Percentiles rank a stretch among this genome's conserved stretches.
Evolutionary conservation across 306 rosid species (phyloP).

Genomic region (Senna siamea): DNA sequence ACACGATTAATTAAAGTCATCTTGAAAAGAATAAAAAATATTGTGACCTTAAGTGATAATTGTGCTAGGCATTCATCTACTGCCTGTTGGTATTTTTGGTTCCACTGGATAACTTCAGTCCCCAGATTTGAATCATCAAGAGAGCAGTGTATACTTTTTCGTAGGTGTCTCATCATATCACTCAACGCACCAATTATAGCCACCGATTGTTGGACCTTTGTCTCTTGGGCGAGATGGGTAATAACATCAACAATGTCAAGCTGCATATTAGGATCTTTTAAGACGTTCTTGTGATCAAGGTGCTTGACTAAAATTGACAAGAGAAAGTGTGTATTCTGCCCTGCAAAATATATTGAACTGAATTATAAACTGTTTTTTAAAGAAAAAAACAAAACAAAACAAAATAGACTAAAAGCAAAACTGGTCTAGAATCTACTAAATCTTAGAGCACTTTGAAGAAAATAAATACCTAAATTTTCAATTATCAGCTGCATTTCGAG

Average conservation of each 20-base stretch:
- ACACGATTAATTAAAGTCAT: conserved; percentile 34
- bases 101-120: conserved; percentile 74
- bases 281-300: conserved; percentile 95
- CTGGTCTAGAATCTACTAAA: conserved; percentile 9
- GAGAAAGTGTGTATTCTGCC: conserved; percentile 81
- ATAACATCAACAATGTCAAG: conserved; percentile 82
- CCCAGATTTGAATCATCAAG: conserved; percentile 82
- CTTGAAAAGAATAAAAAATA: conserved; percentile 5
- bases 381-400: conserved; percentile 24
- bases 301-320: conserved; percentile 89
- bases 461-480: conserved; percentile 64
- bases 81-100: conserved; percentile 63
- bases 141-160: conserved; percentile 92
- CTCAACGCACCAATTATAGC: conserved; percentile 76
- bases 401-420: conserved; percentile 13
- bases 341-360: conserved; percentile 56
- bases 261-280: conserved; percentile 83
- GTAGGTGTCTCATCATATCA: conserved; percentile 89
- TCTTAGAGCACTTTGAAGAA: no score
- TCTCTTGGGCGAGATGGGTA: conserved; percentile 71
- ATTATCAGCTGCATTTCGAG: conserved; percentile 65
- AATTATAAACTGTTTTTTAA: conserved; percentile 23
- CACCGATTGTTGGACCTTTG: conserved; percentile 78
- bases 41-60: conserved; percentile 78
- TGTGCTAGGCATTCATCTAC: conserved; percentile 92